phyloP scores from a whole-genome alignment of 176 grass and related monocot genomes.

The Phoenix roebelenii region DNA sequence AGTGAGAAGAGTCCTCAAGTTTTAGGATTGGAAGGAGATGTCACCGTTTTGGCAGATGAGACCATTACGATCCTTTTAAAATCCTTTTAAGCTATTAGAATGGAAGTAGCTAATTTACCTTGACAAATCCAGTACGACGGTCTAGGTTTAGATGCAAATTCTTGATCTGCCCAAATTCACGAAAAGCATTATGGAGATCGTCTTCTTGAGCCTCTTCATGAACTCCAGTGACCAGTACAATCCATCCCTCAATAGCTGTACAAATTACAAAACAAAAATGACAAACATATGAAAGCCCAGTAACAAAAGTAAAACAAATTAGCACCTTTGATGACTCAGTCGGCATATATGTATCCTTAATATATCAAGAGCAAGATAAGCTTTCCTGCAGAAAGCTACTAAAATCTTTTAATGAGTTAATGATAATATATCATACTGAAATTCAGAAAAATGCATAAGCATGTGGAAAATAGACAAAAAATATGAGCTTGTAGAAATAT shows the following conservation, averaged over 20 bases:
- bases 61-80: constrained; percentile 10
- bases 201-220: constrained; percentile 43
- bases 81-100: neutral
- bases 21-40: neutral
- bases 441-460: too few relatives aligned
- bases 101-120: constrained; percentile 34
- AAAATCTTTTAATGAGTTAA: too few relatives aligned
- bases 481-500: too few relatives aligned
- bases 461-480: too few relatives aligned
- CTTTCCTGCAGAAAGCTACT: too few relatives aligned
- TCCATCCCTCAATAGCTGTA: constrained; percentile 55
- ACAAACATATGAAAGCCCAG: constrained; percentile 5
- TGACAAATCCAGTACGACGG: constrained; percentile 40
- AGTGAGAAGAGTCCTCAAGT: too few relatives aligned
- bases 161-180: constrained; percentile 46
- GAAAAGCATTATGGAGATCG: constrained; percentile 39
- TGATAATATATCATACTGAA: too few relatives aligned
- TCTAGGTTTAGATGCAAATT: constrained; percentile 51
- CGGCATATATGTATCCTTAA: too few relatives aligned
- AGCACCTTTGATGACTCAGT: too few relatives aligned
- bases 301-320: too few relatives aligned
- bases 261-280: neutral
- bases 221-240: constrained; percentile 38
- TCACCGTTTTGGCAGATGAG: neutral
- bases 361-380: too few relatives aligned